These are phyloP conservation scores for Trichophyton rubrum DNA, from an alignment of 2,329 filamentous ascomycete species.

Conservation along the genomic window DNA sequence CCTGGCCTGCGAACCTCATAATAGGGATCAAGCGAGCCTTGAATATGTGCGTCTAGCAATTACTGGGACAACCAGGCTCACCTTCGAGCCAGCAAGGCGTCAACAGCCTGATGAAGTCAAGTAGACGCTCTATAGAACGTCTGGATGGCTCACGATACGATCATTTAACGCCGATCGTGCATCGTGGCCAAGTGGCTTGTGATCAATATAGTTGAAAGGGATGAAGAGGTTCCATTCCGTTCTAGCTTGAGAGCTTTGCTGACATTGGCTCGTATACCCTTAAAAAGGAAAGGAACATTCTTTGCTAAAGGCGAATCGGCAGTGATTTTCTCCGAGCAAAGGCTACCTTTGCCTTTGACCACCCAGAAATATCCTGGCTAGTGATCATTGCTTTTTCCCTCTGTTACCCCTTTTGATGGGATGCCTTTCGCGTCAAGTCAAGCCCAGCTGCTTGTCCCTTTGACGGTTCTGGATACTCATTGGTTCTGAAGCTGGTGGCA, in stretches of 20 bases:
- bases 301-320: neutral
- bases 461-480: too few relatives aligned
- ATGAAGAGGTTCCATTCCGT: neutral
- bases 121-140: neutral
- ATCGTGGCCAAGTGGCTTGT: neutral
- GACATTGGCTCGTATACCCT: neutral
- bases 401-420: neutral
- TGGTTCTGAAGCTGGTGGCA: too few relatives aligned
- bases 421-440: too few relatives aligned
- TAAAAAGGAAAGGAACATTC: neutral
- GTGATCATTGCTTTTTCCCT: neutral
- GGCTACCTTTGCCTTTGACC: neutral
- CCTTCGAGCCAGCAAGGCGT: neutral
- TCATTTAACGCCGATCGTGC: neutral
- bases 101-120: neutral
- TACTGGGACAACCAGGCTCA: neutral
- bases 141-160: neutral
- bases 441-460: too few relatives aligned
- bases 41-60: neutral
- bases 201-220: neutral
- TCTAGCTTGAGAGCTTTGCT: neutral
- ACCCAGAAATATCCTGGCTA: neutral
- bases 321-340: neutral
- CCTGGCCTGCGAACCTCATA: neutral
- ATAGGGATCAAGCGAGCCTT: neutral